Base-by-base conservation (phyloP, 1,139 yeast genomes). In the Pichia kudriavzevii region DNA sequence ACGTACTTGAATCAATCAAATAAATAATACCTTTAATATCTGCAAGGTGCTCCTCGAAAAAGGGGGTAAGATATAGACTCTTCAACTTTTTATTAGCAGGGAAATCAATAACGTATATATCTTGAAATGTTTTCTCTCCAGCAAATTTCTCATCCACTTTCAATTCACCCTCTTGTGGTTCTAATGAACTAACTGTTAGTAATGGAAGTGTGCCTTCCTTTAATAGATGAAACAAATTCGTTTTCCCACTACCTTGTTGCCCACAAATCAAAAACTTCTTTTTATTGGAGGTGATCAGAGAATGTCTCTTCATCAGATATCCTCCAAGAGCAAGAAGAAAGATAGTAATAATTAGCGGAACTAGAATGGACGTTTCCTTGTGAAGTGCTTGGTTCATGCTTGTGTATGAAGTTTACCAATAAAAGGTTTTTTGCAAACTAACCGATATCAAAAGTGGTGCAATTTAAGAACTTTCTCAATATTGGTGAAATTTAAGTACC, bases 61-160 rank as follows among this genome's bases (percentile, higher is more conserved):
- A 52, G 23, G 56, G 66, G 41, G 60, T 59, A 44, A 73, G 55
- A 35, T 67, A 60, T 7, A 58, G 39, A 33, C 69, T 69, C 41
- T 72, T 72, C 46, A 87, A 72, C 55, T 85, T 87, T 39, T 72
- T 62, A 57, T 82, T 91, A 7, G 96, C 96, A 3, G 97, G 97
- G 47, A 78, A 77, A 53, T 88, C 97, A 33, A 80, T 67, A 30
- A 87, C 55, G 46, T 68, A 67, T 57, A 61, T 67, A 14, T 39
- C 39, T 19, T 44, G 52, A 32, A 30, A 52, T 5, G 44, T 41
- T 17, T 38, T 31, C 11, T 72, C 71, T 9, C 29, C 17, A 15
- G 4, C 14, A 12, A 17, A 33, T 11, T 40, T 43, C 10, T 40
- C 45, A 24, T 22, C 22, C 17, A 69, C 45, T 34, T 52, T 43